Evolutionary conservation across 495 filamentous ascomycete species (phyloP).

Genomic region (Cercophora sp.): DNA sequence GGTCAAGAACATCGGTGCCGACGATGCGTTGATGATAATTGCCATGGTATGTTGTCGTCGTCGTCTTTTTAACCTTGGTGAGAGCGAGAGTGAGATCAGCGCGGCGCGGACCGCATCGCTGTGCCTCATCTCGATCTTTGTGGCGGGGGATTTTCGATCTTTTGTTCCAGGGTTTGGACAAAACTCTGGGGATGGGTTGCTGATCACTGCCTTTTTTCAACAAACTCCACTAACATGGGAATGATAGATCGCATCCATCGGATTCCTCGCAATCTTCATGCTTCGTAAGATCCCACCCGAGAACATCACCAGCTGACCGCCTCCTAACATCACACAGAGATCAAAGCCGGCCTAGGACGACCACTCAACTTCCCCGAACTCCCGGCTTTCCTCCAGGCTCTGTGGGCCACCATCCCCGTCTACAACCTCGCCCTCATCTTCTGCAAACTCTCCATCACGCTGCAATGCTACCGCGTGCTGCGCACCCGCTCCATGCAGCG

Average conservation of each 20-base stretch:
- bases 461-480: slow-evolving; percentile 30
- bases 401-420: slow-evolving; percentile 23
- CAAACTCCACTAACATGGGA: not conserved
- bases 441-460: slow-evolving; percentile 27
- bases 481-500: slow-evolving; percentile 10
- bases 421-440: slow-evolving; percentile 24
- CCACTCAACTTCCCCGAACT: slow-evolving; percentile 28
- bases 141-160: not conserved
- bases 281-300: slow-evolving; percentile 9
- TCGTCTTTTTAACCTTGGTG: not conserved
- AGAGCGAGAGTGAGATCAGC: not conserved
- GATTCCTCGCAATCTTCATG: slow-evolving; percentile 15
- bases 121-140: not conserved
- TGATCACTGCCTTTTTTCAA: slow-evolving; percentile 11
- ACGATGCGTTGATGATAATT: slow-evolving; percentile 18
- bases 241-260: slow-evolving; percentile 15
- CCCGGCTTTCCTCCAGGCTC: slow-evolving; percentile 31
- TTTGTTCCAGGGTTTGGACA: not conserved
- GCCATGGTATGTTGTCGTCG: slow-evolving; percentile 15
- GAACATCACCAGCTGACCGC: not conserved
- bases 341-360: slow-evolving; percentile 17
- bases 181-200: not conserved
- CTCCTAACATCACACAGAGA: slow-evolving; percentile 11
- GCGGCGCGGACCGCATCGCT: not conserved
- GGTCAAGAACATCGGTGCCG: slow-evolving; percentile 19